Percentiles rank a stretch among this genome's conserved stretches.
phyloP scores from a whole-genome alignment of 192 early-diverging fungal genomes.

The Rhizophlyctis rosea region DNA sequence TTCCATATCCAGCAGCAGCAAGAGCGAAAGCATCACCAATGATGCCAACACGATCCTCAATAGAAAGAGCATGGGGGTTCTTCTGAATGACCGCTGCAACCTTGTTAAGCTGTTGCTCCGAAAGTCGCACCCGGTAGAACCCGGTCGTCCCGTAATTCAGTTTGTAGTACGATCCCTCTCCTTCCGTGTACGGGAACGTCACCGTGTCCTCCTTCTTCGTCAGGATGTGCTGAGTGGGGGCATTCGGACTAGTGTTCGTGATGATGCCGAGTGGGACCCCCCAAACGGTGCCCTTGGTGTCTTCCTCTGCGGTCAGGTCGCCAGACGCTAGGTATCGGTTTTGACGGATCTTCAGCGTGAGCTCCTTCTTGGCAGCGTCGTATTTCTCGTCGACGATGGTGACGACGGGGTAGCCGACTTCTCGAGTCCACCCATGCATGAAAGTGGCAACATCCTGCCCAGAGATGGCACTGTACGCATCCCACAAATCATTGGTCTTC shows the following conservation, averaged over 20 bases:
- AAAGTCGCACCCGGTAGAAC: slow-evolving; percentile 78
- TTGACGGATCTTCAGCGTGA: slow-evolving; percentile 69
- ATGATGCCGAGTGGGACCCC: slow-evolving; percentile 71
- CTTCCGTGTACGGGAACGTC: slow-evolving; percentile 47
- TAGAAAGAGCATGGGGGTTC: slow-evolving; percentile 35
- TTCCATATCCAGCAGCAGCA: slow-evolving; percentile 71
- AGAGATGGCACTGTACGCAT: slow-evolving; percentile 70
- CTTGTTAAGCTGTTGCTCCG: slow-evolving; percentile 25
- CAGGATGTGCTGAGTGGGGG: slow-evolving; percentile 53
- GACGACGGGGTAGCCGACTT: slow-evolving; percentile 83
- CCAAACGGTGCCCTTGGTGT: slow-evolving; percentile 64
- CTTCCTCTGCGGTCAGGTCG: slow-evolving; percentile 72
- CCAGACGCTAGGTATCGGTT: slow-evolving; percentile 82
- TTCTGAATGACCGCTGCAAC: slow-evolving; percentile 47
- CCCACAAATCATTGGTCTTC: slow-evolving; percentile 86
- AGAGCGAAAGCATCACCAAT: slow-evolving; percentile 80
- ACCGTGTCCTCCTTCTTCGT: slow-evolving; percentile 39
- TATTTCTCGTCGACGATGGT: slow-evolving; percentile 59
- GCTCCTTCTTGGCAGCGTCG: slow-evolving; percentile 34
- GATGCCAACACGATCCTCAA: slow-evolving; percentile 78
- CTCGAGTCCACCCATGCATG: slow-evolving; percentile 85
- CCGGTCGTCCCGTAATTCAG: slow-evolving; percentile 79
- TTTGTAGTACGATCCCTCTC: slow-evolving; percentile 64
- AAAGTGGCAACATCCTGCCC: slow-evolving; percentile 77
- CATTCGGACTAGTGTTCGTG: slow-evolving; percentile 35